Conservation (phyloP, 1,284 basidiomycete genomes). For the Boletus calvinii region DNA sequence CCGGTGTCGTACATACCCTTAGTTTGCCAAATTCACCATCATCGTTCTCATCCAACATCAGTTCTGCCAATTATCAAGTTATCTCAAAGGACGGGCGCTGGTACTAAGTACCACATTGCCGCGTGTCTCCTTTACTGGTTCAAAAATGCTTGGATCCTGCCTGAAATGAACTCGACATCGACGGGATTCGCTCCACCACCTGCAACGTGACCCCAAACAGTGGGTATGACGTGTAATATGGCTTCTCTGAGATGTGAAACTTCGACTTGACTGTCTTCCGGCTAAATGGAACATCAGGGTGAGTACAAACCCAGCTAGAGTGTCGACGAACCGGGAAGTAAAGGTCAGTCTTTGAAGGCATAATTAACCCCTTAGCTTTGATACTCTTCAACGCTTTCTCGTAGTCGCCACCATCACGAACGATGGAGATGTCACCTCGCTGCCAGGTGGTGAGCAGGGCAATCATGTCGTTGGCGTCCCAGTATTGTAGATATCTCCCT, state of each 20-base stretch:
- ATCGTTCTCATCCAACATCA: too few species aligned
- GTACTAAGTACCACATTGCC: conserved; percentile 2
- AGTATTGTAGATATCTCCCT: conserved; percentile 32
- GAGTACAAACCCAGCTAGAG: background rate
- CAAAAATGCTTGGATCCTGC: conserved; percentile 28
- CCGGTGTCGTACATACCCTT: too few species aligned
- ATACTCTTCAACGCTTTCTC: conserved; percentile 31
- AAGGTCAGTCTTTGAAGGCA: conserved; percentile 37
- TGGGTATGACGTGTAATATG: conserved; percentile 30
- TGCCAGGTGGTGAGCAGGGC: conserved; percentile 41
- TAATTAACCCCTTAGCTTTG: conserved; percentile 33
- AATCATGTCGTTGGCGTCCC: conserved; percentile 44
- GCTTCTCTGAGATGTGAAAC: conserved; percentile 30
- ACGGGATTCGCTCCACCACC: conserved; percentile 31
- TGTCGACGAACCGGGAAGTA: conserved; percentile 33
- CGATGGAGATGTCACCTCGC: conserved; percentile 38
- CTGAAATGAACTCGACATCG: conserved; percentile 31
- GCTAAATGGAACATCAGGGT: conserved; percentile 19
- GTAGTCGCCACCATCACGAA: conserved; percentile 31
- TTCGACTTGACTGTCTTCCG: conserved; percentile 33
- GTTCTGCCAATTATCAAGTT: too few species aligned
- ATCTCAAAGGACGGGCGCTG: background rate
- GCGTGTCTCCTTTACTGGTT: conserved; percentile 1
- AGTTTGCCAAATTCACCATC: background rate
- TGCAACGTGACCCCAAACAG: conserved; percentile 35